phyloP scores from a whole-genome alignment of 495 filamentous ascomycete genomes.

The Tuber borchii region DNA sequence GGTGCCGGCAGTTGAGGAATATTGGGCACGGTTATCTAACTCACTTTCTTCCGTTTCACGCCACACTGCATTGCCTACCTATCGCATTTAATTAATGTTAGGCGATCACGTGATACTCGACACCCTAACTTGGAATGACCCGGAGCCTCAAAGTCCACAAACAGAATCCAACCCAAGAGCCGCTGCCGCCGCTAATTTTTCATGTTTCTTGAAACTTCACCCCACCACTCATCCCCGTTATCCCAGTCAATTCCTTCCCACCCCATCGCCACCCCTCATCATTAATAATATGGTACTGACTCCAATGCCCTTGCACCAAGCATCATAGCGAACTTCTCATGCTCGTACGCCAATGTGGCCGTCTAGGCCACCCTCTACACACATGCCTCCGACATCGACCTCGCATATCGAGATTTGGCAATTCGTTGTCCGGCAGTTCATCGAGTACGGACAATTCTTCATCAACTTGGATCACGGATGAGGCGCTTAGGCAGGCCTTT shows the following conservation, averaged over 20 bases:
- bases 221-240: neutral
- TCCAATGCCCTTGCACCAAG: neutral
- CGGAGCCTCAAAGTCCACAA: neutral
- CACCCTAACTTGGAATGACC: neutral
- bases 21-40: too few species aligned
- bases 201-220: neutral
- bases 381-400: slow-evolving; percentile 2
- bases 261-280: neutral
- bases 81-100: neutral
- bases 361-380: slow-evolving; percentile 22
- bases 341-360: slow-evolving; percentile 35
- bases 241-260: neutral
- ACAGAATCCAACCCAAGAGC: neutral
- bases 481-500: slow-evolving; percentile 11
- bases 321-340: slow-evolving; percentile 12
- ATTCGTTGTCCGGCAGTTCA: neutral
- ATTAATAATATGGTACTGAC: neutral
- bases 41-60: too few species aligned
- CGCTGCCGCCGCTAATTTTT: neutral
- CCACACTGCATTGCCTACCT: too few species aligned
- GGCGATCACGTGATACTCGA: neutral
- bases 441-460: neutral
- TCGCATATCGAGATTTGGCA: neutral
- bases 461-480: slow-evolving; percentile 24
- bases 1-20: too few species aligned